Evolutionary conservation across 768 basidiomycete species (phyloP).

Genomic region (Pholiota conissans): DNA sequence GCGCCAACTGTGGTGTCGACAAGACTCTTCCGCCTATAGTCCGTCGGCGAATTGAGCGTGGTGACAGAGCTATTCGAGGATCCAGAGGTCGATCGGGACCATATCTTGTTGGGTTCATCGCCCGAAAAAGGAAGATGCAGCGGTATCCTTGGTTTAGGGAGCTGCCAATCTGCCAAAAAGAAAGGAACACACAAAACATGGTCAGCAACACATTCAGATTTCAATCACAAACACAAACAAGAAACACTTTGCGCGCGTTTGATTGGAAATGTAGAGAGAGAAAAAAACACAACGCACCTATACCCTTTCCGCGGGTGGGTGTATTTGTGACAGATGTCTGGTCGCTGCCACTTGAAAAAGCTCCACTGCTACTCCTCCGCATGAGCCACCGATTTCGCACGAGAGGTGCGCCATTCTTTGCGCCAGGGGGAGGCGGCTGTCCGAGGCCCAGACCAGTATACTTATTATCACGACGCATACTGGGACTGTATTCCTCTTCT

Average conservation of each 20-base stretch:
- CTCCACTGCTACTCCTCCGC: conserved; percentile 79
- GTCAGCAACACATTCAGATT: conserved; percentile 1
- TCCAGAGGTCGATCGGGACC: conserved; percentile 54
- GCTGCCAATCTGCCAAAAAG: conserved; percentile 49
- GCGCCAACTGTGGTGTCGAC: not conserved
- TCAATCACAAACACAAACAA: conserved; percentile 13
- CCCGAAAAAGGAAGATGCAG: conserved; percentile 49
- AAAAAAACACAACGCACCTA: conserved; percentile 35
- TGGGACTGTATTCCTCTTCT: conserved; percentile 70
- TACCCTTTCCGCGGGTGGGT: conserved; percentile 58
- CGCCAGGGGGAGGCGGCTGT: conserved; percentile 15
- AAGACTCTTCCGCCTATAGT: conserved; percentile 24
- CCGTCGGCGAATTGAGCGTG: conserved; percentile 48
- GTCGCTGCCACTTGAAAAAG: conserved; percentile 78
- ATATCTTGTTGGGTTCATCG: conserved; percentile 36
- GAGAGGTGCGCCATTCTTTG: conserved; percentile 24
- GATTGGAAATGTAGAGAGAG: conserved; percentile 1
- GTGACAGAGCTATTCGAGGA: conserved; percentile 55
- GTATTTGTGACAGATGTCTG: conserved; percentile 55
- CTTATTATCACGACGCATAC: conserved; percentile 43
- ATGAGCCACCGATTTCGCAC: conserved; percentile 60
- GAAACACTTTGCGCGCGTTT: not conserved
- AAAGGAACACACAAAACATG: conserved; percentile 9
- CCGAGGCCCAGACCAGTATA: conserved; percentile 72
- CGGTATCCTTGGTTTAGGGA: conserved; percentile 49